These are phyloP conservation scores for Lycium barbarum DNA, from an alignment of 257 asterid genomes.

Conservation along the genomic window DNA sequence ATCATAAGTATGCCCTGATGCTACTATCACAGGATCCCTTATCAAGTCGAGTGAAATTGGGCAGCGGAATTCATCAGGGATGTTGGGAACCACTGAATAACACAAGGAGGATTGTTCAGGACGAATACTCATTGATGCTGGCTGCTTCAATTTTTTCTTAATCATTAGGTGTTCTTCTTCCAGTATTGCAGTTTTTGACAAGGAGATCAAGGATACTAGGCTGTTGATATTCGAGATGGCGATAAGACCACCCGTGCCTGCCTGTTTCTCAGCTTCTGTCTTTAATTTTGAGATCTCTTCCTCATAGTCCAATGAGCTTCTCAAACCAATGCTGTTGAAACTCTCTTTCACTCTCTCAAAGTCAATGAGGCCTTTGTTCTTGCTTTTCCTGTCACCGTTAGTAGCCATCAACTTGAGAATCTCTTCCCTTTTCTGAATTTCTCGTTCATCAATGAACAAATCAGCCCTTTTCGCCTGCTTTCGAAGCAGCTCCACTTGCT, in stretches of 20 bases:
- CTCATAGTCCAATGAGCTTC: conserved; percentile 48
- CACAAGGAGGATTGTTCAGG: conserved; percentile 50
- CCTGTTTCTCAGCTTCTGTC: conserved; percentile 76
- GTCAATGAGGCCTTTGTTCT: conserved; percentile 52
- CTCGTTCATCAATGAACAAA: conserved; percentile 51
- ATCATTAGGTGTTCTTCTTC: conserved; percentile 43
- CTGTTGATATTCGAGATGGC: conserved; percentile 73
- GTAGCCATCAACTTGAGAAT: conserved; percentile 52
- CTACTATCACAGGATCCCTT: conserved; percentile 80
- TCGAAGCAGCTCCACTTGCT: conserved; percentile 83
- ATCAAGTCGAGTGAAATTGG: conserved; percentile 87
- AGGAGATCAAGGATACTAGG: conserved; percentile 67
- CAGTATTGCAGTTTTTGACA: conserved; percentile 48
- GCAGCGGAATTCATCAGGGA: conserved; percentile 84
- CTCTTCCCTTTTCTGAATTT: conserved; percentile 61
- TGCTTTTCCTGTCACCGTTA: conserved; percentile 43
- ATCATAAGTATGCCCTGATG: conserved; percentile 92
- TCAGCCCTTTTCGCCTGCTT: conserved; percentile 71
- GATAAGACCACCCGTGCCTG: conserved; percentile 85
- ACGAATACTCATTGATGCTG: conserved; percentile 38
- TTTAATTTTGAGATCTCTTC: conserved; percentile 73
- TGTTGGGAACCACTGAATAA: conserved; percentile 44
- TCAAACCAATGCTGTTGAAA: conserved; percentile 60
- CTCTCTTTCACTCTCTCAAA: conserved; percentile 44
- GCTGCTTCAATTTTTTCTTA: conserved; percentile 52